These are phyloP conservation scores for Pleurozium schreberi DNA, from an alignment of 225 moss, liverwort and hornwort species.

Conservation along the genomic window DNA sequence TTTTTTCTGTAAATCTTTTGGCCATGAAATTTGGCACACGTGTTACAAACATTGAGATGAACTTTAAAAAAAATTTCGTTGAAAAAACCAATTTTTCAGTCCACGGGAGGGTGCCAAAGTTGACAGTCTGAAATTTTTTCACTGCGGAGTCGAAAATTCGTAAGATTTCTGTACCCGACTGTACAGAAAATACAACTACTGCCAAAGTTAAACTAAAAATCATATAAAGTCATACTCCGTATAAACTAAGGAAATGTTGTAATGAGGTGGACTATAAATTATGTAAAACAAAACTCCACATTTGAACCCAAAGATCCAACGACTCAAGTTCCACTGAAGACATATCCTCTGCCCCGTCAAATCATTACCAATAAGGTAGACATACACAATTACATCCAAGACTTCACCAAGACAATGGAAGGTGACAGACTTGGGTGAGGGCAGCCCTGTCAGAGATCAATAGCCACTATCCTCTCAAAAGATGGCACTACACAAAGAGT, in stretches of 20 bases:
- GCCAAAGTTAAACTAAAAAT: not conserved
- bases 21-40: too few species aligned
- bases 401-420: not conserved
- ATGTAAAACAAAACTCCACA: not conserved
- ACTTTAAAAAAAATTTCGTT: too few species aligned
- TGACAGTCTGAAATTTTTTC: too few species aligned
- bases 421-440: not conserved
- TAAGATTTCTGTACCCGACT: too few species aligned
- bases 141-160: too few species aligned
- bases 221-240: too few species aligned
- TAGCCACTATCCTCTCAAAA: too few species aligned
- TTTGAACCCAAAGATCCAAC: not conserved
- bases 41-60: too few species aligned
- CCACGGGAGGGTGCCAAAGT: too few species aligned
- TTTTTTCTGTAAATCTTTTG: too few species aligned
- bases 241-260: not conserved
- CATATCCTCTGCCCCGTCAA: not conserved
- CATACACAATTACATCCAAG: not conserved
- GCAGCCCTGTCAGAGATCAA: not conserved
- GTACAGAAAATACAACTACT: not conserved
- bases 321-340: not conserved
- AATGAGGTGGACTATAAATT: not conserved
- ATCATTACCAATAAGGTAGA: not conserved
- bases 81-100: too few species aligned
- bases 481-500: too few species aligned